phyloP scores from a whole-genome alignment of 106 monocot genomes.

The Allium sativum region DNA sequence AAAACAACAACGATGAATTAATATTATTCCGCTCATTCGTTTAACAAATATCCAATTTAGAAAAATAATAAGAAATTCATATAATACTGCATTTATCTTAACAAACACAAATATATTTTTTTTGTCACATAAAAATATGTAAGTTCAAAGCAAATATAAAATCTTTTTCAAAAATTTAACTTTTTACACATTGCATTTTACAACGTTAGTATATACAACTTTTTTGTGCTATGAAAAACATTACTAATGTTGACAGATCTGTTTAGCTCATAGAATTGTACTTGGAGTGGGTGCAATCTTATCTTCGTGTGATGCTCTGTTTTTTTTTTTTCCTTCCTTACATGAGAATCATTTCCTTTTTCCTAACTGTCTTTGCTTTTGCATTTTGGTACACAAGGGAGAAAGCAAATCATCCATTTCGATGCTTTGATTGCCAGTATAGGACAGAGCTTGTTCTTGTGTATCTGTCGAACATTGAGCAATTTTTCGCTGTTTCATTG shows the following conservation, averaged over 20 bases:
- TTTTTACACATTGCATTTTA: too few species aligned
- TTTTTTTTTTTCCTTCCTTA: not conserved
- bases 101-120: too few species aligned
- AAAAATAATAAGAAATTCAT: too few species aligned
- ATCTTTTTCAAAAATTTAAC: too few species aligned
- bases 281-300: not conserved
- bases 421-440: slow-evolving; percentile 82
- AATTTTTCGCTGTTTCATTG: slow-evolving; percentile 72
- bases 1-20: too few species aligned
- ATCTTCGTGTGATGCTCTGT: not conserved
- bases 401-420: slow-evolving; percentile 79
- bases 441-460: slow-evolving; percentile 81
- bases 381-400: slow-evolving; percentile 53
- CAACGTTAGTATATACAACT: too few species aligned
- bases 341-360: slow-evolving; percentile 9
- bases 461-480: slow-evolving; percentile 81
- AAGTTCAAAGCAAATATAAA: too few species aligned
- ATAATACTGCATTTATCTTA: too few species aligned
- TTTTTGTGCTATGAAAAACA: too few species aligned
- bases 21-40: too few species aligned
- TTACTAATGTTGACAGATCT: not conserved
- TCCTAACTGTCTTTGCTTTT: slow-evolving; percentile 16
- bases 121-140: too few species aligned
- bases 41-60: too few species aligned
- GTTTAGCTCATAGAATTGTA: not conserved